These are phyloP conservation scores for Phytophthora podocarpi DNA, from an alignment of 352 stramenopile species.

Conservation along the genomic window DNA sequence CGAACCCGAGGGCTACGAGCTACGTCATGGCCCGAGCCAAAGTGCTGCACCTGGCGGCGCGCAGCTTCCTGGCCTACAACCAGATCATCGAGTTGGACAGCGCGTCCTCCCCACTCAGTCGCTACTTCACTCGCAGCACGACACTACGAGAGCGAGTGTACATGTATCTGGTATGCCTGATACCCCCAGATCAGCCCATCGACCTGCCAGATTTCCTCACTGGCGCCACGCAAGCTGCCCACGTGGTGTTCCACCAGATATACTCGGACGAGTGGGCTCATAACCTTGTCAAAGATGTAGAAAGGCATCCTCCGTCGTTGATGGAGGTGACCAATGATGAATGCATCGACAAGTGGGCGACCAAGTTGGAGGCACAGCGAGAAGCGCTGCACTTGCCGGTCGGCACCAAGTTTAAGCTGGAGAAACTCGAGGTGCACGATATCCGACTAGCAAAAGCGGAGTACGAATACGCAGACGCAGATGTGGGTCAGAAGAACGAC, in stretches of 20 bases:
- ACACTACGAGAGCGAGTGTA: slow-evolving; percentile 44
- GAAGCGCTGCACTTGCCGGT: slow-evolving; percentile 19
- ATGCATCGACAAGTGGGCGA: slow-evolving; percentile 30
- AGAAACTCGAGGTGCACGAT: slow-evolving; percentile 36
- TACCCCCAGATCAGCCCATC: slow-evolving; percentile 47
- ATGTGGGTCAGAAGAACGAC: slow-evolving; percentile 24
- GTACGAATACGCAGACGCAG: slow-evolving; percentile 39
- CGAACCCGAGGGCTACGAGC: slow-evolving; percentile 26
- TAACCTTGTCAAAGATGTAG: slow-evolving; percentile 1
- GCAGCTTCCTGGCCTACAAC: slow-evolving; percentile 43
- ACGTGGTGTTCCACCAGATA: slow-evolving; percentile 28
- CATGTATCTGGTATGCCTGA: slow-evolving; percentile 52
- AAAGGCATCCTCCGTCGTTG: not conserved
- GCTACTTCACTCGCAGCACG: slow-evolving; percentile 30
- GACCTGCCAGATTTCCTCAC: slow-evolving; percentile 46
- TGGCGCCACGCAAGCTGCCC: slow-evolving; percentile 38
- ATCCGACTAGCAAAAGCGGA: slow-evolving; percentile 34
- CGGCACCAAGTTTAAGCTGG: slow-evolving; percentile 27
- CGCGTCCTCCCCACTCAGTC: slow-evolving; percentile 31
- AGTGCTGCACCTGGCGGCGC: slow-evolving; percentile 45
- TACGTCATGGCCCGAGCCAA: slow-evolving; percentile 45
- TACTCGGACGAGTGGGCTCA: slow-evolving; percentile 17
- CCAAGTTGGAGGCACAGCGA: slow-evolving; percentile 26
- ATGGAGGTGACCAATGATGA: slow-evolving; percentile 26
- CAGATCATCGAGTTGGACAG: slow-evolving; percentile 41